These are phyloP conservation scores for Mycena indigotica DNA, from an alignment of 768 basidiomycete species.

Conservation along the genomic window DNA sequence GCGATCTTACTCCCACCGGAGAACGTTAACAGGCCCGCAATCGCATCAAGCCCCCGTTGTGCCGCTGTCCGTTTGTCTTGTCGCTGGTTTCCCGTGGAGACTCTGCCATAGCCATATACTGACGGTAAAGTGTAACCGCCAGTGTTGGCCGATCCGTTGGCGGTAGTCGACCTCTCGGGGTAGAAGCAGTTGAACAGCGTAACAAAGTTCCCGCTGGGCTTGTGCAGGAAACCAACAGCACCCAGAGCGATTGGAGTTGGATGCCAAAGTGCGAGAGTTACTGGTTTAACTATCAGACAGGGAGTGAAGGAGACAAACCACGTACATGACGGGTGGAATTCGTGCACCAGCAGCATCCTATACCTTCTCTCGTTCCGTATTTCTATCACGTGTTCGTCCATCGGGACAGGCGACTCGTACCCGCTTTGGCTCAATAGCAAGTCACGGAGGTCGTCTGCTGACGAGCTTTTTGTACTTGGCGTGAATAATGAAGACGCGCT, in stretches of 20 bases:
- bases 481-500: slow-evolving; percentile 39
- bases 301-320: slow-evolving; percentile 9
- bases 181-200: slow-evolving; percentile 71
- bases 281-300: slow-evolving; percentile 31
- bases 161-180: slow-evolving; percentile 49
- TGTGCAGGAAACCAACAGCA: slow-evolving; percentile 73
- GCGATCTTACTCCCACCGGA: slow-evolving; percentile 26
- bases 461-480: slow-evolving; percentile 24
- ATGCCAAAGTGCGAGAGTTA: slow-evolving; percentile 71
- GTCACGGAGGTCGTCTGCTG: slow-evolving; percentile 23
- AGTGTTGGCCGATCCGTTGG: slow-evolving; percentile 31
- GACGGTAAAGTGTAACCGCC: slow-evolving; percentile 48
- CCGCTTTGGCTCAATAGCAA: slow-evolving; percentile 29
- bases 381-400: slow-evolving; percentile 41
- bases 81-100: slow-evolving; percentile 48
- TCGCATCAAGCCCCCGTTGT: slow-evolving; percentile 57
- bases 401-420: slow-evolving; percentile 43
- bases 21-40: slow-evolving; percentile 53
- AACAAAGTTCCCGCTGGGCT: slow-evolving; percentile 64
- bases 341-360: slow-evolving; percentile 63
- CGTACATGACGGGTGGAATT: slow-evolving; percentile 72
- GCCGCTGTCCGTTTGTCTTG: slow-evolving; percentile 61
- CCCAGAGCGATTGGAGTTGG: slow-evolving; percentile 65
- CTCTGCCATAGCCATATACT: slow-evolving; percentile 63
- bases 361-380: slow-evolving; percentile 67